These are phyloP conservation scores for Maudiozyma pseudohumilis DNA, from an alignment of 805 yeast genomes.

Conservation along the genomic window DNA sequence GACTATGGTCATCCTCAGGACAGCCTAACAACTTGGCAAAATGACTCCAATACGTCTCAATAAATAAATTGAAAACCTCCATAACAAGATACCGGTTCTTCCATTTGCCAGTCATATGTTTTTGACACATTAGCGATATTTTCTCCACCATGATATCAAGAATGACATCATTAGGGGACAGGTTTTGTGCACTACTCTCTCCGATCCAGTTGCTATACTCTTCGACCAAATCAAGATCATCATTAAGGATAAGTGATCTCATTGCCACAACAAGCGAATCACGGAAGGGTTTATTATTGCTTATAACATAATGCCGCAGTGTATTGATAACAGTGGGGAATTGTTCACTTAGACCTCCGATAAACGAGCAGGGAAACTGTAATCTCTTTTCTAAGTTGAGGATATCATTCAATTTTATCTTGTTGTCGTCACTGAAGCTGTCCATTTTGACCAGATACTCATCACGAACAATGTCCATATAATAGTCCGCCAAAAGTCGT, in stretches of 20 bases:
- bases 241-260: constrained; percentile 13
- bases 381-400: constrained; percentile 16
- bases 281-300: constrained; percentile 11
- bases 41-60: constrained; percentile 19
- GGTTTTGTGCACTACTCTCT: constrained; percentile 8
- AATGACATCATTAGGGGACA: constrained; percentile 15
- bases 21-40: constrained; percentile 15
- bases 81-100: constrained; percentile 15
- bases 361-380: constrained; percentile 17
- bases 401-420: constrained; percentile 4
- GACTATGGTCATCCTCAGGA: constrained; percentile 22
- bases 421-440: not conserved
- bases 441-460: constrained; percentile 13
- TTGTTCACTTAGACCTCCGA: constrained; percentile 9
- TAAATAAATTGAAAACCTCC: constrained; percentile 23
- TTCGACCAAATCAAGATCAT: constrained; percentile 19
- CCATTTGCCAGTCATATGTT: constrained; percentile 13
- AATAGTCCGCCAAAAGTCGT: constrained; percentile 9
- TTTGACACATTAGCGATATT: constrained; percentile 13
- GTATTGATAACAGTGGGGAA: constrained; percentile 16
- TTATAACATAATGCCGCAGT: constrained; percentile 21
- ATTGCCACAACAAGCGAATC: constrained; percentile 8
- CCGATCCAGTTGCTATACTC: constrained; percentile 20
- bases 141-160: constrained; percentile 15
- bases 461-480: constrained; percentile 15